phyloP scores from a whole-genome alignment of 139 green algal genomes.

The Chara braunii region DNA sequence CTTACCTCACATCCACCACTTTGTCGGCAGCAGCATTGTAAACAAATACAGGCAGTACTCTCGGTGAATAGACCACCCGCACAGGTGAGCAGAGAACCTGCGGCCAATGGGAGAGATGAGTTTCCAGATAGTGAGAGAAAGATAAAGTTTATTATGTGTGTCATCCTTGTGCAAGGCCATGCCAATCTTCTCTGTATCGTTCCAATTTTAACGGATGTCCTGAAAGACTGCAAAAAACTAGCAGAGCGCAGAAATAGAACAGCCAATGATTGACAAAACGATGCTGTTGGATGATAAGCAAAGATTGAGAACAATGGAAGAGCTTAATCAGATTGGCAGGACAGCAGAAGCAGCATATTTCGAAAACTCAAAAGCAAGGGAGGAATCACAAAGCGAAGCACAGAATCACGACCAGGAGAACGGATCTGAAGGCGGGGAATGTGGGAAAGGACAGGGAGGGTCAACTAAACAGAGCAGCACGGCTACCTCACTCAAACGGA shows the following conservation, averaged over 20 bases:
- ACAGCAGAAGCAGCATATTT: not conserved
- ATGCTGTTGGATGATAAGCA: not conserved
- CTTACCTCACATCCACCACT: slow-evolving; percentile 6
- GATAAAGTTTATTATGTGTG: not conserved
- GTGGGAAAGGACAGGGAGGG: not conserved
- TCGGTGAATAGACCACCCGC: not conserved
- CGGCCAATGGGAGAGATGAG: too few species aligned
- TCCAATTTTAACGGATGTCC: not conserved
- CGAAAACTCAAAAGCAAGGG: not conserved
- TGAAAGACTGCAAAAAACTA: not conserved
- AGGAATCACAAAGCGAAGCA: not conserved
- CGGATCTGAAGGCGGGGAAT: not conserved
- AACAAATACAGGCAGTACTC: not conserved
- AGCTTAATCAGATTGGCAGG: not conserved
- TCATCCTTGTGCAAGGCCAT: not conserved
- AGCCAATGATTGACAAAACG: not conserved
- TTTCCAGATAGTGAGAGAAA: not conserved
- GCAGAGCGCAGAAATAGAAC: not conserved
- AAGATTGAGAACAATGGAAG: not conserved
- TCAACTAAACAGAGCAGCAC: not conserved
- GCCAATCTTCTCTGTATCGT: not conserved
- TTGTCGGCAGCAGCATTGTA: not conserved
- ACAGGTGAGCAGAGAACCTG: not conserved
- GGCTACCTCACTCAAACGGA: too few species aligned
- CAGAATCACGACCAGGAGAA: not conserved